Conservation (phyloP, 139 green algal genomes). For the Limnomonas spitsbergensis region DNA sequence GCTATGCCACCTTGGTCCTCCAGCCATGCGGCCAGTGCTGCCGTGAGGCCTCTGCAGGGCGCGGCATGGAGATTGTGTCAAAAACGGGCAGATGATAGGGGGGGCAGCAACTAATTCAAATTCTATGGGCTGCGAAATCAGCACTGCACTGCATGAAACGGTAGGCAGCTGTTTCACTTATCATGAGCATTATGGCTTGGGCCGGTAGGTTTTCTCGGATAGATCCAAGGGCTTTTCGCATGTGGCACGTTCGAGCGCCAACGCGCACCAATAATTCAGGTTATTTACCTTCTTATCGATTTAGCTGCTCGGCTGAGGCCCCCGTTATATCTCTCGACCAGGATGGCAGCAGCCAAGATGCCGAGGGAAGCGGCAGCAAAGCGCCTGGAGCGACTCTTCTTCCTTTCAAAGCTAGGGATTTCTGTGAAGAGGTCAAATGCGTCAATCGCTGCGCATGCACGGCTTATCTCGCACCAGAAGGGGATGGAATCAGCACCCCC, state of each 20-base stretch:
- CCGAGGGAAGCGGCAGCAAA: background rate
- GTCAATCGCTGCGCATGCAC: background rate
- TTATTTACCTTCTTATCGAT: conserved; percentile 14
- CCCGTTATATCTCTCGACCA: conserved; percentile 9
- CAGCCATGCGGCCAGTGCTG: conserved; percentile 8
- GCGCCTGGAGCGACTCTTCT: background rate
- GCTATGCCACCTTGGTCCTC: conserved; percentile 10
- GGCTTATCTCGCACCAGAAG: background rate
- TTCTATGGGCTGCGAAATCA: too few species aligned
- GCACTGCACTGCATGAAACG: too few species aligned
- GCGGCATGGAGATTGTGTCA: background rate
- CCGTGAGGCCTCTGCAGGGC: conserved; percentile 8
- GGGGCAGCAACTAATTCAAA: too few species aligned
- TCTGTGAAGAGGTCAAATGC: background rate
- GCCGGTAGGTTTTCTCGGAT: too few species aligned
- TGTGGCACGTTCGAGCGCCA: too few species aligned
- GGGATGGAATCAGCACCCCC: background rate
- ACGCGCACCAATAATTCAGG: too few species aligned
- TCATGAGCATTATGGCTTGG: too few species aligned
- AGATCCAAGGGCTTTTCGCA: too few species aligned
- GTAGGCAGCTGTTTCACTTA: too few species aligned
- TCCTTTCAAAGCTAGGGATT: conserved; percentile 2
- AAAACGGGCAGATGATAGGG: too few species aligned
- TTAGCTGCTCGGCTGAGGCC: background rate
- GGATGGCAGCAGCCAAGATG: background rate